Evolutionary conservation across 1,284 basidiomycete species (phyloP), one percentile per base, ranked within the genome.

Genomic region (Inonotus hispidus): DNA sequence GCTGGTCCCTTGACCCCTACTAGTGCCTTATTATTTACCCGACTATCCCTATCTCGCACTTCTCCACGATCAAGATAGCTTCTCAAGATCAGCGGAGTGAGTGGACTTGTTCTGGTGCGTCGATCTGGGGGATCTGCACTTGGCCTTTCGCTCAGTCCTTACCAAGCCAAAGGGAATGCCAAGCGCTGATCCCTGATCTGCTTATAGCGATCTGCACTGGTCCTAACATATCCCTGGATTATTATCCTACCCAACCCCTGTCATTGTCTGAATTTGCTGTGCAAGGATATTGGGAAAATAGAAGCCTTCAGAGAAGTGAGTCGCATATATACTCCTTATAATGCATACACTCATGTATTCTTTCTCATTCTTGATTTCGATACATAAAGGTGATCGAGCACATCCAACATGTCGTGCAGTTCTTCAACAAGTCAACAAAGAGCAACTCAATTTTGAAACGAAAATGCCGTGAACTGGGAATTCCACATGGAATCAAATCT

Each of bases 181-280:
- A n/a, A n/a, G n/a, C n/a, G n/a, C n/a, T n/a, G n/a, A n/a, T n/a
- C n/a, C n/a, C n/a, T n/a, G n/a, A n/a, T n/a, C n/a, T n/a, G n/a
- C n/a, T n/a, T n/a, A n/a, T n/a, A n/a, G n/a, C n/a, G n/a, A n/a
- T n/a, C n/a, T n/a, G n/a, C n/a, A n/a, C n/a, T n/a, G n/a, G n/a
- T n/a, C n/a, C n/a, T n/a, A n/a, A n/a, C n/a, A n/a, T 53, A 53
- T 53, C 50, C 50, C 8, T 53, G 10, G 50, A 53, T 53, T 16
- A 29, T 53, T 19, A 53, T 53, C 2, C 50, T 53, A n/a, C 50
- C 50, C 2, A 25, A 29, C 21, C 10, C 50, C 1, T 53, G 50
- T 27, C 10, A 53, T 27, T 25, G 10, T 25, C 23, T n/a, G n/a
- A n/a, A n/a, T n/a, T n/a, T n/a, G n/a, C n/a, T n/a, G n/a, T n/a